Conservation (phyloP, 257 asterid genomes). For the Solanum virginianum region DNA sequence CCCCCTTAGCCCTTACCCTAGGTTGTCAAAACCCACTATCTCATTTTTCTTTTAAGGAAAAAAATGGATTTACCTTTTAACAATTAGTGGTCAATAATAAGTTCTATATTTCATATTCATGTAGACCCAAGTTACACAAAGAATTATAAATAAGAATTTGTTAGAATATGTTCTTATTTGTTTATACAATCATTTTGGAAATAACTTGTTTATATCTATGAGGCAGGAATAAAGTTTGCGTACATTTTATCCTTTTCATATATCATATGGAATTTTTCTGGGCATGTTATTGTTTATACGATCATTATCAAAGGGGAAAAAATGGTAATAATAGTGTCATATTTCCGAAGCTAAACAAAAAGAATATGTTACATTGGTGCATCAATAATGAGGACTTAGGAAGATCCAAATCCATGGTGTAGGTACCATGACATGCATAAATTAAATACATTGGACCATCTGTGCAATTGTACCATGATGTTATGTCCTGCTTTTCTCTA, state of each 20-base stretch:
- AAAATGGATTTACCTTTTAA: neutral
- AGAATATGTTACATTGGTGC: neutral
- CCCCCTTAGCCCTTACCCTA: neutral
- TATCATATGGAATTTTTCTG: no score
- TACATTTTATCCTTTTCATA: no score
- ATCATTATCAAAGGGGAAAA: neutral
- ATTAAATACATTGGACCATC: neutral
- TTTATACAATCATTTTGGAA: neutral
- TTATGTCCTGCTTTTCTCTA: neutral
- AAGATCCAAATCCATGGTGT: neutral
- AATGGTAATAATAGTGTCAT: neutral
- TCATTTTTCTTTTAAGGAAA: neutral
- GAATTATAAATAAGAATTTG: no score
- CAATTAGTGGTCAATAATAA: neutral
- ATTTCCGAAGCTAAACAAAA: neutral
- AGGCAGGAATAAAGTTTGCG: accelerated
- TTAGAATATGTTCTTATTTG: no score
- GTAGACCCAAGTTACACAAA: neutral
- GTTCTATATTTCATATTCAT: neutral
- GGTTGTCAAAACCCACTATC: neutral
- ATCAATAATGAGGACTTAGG: neutral
- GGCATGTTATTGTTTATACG: neutral
- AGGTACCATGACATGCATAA: neutral
- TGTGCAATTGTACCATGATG: neutral
- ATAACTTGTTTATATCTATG: no score